These are phyloP conservation scores for Calonectria ilicicola DNA, from an alignment of 2,329 filamentous ascomycete species.

Conservation along the genomic window DNA sequence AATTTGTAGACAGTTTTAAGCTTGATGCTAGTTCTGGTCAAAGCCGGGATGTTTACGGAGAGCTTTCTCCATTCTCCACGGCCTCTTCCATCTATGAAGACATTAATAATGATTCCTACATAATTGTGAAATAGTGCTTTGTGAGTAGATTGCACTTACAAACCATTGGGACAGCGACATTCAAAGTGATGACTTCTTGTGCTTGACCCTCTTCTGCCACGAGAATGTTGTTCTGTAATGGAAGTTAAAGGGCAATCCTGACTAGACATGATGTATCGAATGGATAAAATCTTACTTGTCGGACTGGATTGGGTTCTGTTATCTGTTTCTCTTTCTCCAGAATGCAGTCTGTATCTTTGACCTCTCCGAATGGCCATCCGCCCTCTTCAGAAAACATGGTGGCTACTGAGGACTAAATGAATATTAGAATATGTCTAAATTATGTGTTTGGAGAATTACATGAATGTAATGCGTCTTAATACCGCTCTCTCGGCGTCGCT, in stretches of 20 bases:
- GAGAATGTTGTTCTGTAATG: constrained; percentile 40
- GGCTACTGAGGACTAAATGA: constrained; percentile 40
- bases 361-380: constrained; percentile 47
- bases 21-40: constrained; percentile 44
- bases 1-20: constrained; percentile 48
- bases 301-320: constrained; percentile 39
- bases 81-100: constrained; percentile 47
- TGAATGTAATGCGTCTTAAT: constrained; percentile 49
- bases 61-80: constrained; percentile 48
- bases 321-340: constrained; percentile 46
- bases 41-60: constrained; percentile 47
- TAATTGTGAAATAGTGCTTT: not conserved
- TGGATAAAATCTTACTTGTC: constrained; percentile 35
- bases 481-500: constrained; percentile 41
- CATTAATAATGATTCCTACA: not conserved
- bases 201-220: constrained; percentile 45
- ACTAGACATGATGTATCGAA: rapidly evolving
- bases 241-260: not conserved
- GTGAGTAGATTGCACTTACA: constrained; percentile 37
- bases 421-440: not conserved
- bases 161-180: constrained; percentile 42
- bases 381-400: constrained; percentile 42
- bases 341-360: constrained; percentile 47
- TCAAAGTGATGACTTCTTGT: constrained; percentile 44
- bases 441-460: constrained; percentile 29